A percentile compares a stretch with the other conserved stretches of the same genome.
Evolutionary conservation across 805 yeast species (phyloP).

Genomic region (Yamadazyma sp.): DNA sequence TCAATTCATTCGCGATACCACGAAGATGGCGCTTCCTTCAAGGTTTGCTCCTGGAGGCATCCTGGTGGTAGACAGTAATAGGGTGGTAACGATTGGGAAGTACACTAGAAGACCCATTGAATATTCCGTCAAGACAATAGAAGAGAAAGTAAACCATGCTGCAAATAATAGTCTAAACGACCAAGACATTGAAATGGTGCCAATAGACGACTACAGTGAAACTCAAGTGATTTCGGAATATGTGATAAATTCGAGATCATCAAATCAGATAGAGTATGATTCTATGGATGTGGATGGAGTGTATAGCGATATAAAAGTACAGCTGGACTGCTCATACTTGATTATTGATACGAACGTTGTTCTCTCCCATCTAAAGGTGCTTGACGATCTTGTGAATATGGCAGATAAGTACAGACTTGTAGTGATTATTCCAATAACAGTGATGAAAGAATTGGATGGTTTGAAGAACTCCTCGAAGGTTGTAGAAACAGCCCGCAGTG

Average conservation of each 20-base stretch:
- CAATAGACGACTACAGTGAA: conserved; percentile 47
- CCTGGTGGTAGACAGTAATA: conserved; percentile 20
- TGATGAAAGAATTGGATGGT: conserved; percentile 79
- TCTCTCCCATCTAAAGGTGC: conserved; percentile 60
- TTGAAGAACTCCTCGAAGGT: conserved; percentile 49
- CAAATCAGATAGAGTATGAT: conserved; percentile 12
- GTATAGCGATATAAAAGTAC: conserved; percentile 16
- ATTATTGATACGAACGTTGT: conserved; percentile 85
- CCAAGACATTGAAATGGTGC: conserved; percentile 50
- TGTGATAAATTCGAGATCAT: conserved; percentile 16
- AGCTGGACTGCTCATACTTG: conserved; percentile 39
- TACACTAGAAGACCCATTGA: conserved; percentile 20
- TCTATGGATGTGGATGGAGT: conserved; percentile 22
- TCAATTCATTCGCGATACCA: too few species aligned
- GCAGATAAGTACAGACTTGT: conserved; percentile 43
- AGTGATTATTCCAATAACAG: conserved; percentile 69
- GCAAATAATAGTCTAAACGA: conserved; percentile 11
- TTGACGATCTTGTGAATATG: conserved; percentile 51
- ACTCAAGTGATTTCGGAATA: conserved; percentile 44
- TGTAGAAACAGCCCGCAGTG: conserved; percentile 7
- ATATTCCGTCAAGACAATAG: conserved; percentile 25
- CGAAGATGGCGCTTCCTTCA: conserved; percentile 32
- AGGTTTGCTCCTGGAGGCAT: conserved; percentile 39
- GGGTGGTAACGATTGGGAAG: conserved; percentile 27
- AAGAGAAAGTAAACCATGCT: conserved; percentile 25